phyloP scores from a whole-genome alignment of 441 rosid genomes.

The Adansonia gregorii region DNA sequence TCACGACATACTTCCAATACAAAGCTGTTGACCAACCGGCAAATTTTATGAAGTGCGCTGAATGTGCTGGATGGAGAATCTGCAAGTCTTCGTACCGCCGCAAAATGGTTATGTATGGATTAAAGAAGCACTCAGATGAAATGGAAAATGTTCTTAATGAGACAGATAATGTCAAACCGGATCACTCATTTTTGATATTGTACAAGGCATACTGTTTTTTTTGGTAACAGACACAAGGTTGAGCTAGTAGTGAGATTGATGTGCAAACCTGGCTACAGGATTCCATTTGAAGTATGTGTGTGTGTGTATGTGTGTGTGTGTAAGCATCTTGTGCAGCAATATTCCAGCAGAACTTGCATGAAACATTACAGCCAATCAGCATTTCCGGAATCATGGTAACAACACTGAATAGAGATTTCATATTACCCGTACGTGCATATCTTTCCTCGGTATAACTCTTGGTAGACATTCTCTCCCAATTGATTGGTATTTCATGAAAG shows the following conservation, averaged over 20 bases:
- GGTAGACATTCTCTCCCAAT: constrained; percentile 8
- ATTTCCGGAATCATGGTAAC: constrained; percentile 24
- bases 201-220: constrained; percentile 47
- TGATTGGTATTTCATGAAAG: neutral
- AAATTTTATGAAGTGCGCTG: constrained; percentile 63
- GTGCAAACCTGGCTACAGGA: constrained; percentile 66
- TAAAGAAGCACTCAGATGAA: constrained; percentile 61
- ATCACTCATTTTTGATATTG: constrained; percentile 57
- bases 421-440: constrained; percentile 39
- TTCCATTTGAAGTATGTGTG: constrained; percentile 32
- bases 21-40: constrained; percentile 72
- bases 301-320: too few relatives aligned
- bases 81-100: constrained; percentile 73
- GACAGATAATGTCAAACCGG: constrained; percentile 56
- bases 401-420: constrained; percentile 20
- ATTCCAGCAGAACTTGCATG: constrained; percentile 26
- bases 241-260: constrained; percentile 64
- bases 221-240: constrained; percentile 50
- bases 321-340: constrained; percentile 21
- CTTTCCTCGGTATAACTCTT: constrained; percentile 27
- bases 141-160: constrained; percentile 72
- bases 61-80: constrained; percentile 75
- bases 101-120: constrained; percentile 71
- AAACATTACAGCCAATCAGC: constrained; percentile 28
- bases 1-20: constrained; percentile 56